Evolutionary conservation across 164 flowering plant species (phyloP).

Genomic region (Aristolochia contorta): DNA sequence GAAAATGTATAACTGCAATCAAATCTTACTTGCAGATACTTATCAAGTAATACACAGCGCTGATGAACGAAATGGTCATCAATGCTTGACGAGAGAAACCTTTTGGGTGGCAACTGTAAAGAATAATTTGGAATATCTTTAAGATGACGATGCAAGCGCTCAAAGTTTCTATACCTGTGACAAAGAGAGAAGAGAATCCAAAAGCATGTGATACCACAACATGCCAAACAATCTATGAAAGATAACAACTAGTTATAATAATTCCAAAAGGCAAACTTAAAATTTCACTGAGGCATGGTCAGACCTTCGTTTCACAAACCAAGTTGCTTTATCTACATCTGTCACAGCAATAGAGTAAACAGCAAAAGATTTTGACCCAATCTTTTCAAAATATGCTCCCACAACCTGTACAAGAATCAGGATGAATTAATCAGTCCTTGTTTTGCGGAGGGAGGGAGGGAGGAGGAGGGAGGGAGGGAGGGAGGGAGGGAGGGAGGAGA

Average conservation of each 20-base stretch:
- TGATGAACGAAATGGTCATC: conserved; percentile 96
- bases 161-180: conserved; percentile 93
- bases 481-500: neutral
- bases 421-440: neutral
- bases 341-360: conserved; percentile 90
- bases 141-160: conserved; percentile 85
- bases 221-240: too few relatives aligned
- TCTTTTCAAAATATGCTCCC: conserved; percentile 91
- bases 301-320: conserved; percentile 97
- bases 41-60: conserved; percentile 98
- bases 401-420: conserved; percentile 46
- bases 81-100: conserved; percentile 97
- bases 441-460: neutral
- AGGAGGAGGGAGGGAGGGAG: neutral
- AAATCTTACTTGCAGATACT: conserved; percentile 71
- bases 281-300: neutral
- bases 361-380: conserved; percentile 85
- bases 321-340: conserved; percentile 58
- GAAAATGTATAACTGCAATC: neutral
- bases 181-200: neutral
- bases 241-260: too few relatives aligned
- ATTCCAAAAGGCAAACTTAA: too few relatives aligned
- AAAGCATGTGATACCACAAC: too few relatives aligned
- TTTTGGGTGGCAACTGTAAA: conserved; percentile 91
- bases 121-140: conserved; percentile 94